Base-by-base conservation (phyloP, 768 basidiomycete species). In the Kwoniella mangroviensis region DNA sequence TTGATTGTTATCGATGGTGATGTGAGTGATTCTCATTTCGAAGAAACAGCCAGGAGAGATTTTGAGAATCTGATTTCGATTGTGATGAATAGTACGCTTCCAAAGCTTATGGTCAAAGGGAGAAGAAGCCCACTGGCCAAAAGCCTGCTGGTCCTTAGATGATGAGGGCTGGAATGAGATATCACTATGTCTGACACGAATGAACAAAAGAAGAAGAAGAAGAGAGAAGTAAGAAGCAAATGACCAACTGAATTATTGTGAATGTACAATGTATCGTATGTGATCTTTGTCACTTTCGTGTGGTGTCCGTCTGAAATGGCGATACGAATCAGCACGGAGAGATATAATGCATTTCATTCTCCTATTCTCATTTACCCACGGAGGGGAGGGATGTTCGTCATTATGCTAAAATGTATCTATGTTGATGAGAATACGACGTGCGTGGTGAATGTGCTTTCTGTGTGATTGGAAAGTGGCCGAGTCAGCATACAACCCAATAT, bases 1-100 rank as follows among this genome's bases (percentile, higher is more conserved):
- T 83, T 97, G 84, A 97, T 95, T 78, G 87, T 94, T 67, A 89
- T 88, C 42, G 73, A 89, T 54, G 89, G 90, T 82, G 84, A 85
- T 84, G 75, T 76, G 51, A 68, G 75, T 65, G 13, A 19, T 10
- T 12, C 7, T 6, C 19, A 13, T 19, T 24, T 12, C 24, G 10
- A 49, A 22, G 21, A 17, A 26, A 19, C 4, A 22, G 41, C 26
- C 5, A 60, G 15, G 42, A 24, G 26, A 12, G 17, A 41, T 51
- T 22, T 51, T 22, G 12, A 43, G 28, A 43, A 51, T 34, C 53
- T 65, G 51, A 64, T 56, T 22, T 12, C 19, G 26, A 63, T 56
- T 42, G n/a, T 43, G 2, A 22, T 34, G 21, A 13, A 15, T 40
- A 77, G 70, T 82, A 81, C 68, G 79, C 80, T 11, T 75, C 69